phyloP scores from a whole-genome alignment of 2,329 filamentous ascomycete genomes.

The Hymenoscyphus linearis region DNA sequence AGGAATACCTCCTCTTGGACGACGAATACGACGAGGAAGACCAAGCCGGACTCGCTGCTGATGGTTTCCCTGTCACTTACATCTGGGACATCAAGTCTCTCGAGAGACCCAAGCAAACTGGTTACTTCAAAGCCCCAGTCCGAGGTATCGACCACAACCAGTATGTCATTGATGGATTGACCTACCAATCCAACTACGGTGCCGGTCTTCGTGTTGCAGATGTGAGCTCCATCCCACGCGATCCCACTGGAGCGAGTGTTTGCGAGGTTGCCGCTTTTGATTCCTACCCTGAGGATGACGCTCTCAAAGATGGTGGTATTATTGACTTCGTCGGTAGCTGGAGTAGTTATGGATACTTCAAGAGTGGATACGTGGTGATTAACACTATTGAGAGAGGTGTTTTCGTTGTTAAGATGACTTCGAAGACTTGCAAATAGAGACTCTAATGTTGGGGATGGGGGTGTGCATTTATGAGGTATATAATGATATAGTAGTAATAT shows the following conservation, averaged over 20 bases:
- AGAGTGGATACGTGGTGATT: conserved; percentile 33
- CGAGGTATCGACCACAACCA: conserved; percentile 42
- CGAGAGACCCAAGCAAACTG: conserved; percentile 37
- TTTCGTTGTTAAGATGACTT: conserved; percentile 16
- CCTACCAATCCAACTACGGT: conserved; percentile 46
- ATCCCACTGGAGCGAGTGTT: conserved; percentile 33
- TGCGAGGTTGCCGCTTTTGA: conserved; percentile 36
- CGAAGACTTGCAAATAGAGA: not conserved
- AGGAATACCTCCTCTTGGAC: conserved; percentile 14
- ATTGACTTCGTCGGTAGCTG: conserved; percentile 40
- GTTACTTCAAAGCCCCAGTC: conserved; percentile 36
- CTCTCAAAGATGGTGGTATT: conserved; percentile 27
- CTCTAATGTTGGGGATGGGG: no score
- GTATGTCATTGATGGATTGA: conserved; percentile 37
- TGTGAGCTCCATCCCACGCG: conserved; percentile 35
- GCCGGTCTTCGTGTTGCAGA: conserved; percentile 37
- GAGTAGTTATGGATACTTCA: conserved; percentile 37
- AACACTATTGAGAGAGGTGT: conserved; percentile 38
- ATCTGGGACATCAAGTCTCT: conserved; percentile 43
- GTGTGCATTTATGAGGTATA: no score
- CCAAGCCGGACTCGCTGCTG: conserved; percentile 35
- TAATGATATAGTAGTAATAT: no score
- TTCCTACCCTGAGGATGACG: conserved; percentile 26
- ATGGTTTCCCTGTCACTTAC: conserved; percentile 45
- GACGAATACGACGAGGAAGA: conserved; percentile 39